Conservation (phyloP, 2,329 filamentous ascomycete genomes). For the Sporothrix protearum region DNA sequence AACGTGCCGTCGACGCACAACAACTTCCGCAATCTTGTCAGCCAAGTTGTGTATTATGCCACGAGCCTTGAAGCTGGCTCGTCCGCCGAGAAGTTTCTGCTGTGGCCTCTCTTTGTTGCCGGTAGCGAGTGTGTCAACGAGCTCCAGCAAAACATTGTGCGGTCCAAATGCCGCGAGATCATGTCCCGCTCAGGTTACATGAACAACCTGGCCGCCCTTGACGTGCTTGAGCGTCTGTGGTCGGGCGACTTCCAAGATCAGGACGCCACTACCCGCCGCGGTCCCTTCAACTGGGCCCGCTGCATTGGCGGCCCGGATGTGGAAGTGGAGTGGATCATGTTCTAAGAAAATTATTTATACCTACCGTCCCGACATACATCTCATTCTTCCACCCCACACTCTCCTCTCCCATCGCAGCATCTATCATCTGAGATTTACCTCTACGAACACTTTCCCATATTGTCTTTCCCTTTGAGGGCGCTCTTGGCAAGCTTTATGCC, state of each 20-base stretch:
- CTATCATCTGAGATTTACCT: background rate
- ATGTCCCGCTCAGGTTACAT: conserved; percentile 87
- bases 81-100: conserved; percentile 77
- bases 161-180: conserved; percentile 77
- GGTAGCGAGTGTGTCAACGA: conserved; percentile 85
- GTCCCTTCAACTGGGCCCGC: conserved; percentile 57
- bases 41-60: conserved; percentile 78
- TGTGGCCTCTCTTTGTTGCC: conserved; percentile 90
- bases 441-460: background rate
- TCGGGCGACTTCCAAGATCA: conserved; percentile 48
- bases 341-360: conserved; percentile 38
- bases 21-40: conserved; percentile 79
- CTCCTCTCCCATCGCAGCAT: background rate
- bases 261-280: conserved; percentile 38
- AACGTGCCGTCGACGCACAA: conserved; percentile 67
- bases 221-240: conserved; percentile 85
- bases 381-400: background rate
- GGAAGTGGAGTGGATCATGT: conserved; percentile 66
- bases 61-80: conserved; percentile 69
- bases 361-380: background rate
- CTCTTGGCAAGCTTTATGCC: background rate
- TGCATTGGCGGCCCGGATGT: conserved; percentile 54
- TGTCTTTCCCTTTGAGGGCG: background rate
- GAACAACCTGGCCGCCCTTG: conserved; percentile 84
- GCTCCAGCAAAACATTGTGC: conserved; percentile 72